phyloP scores from a whole-genome alignment of 345 rosid species.

The Linum lewisii region DNA sequence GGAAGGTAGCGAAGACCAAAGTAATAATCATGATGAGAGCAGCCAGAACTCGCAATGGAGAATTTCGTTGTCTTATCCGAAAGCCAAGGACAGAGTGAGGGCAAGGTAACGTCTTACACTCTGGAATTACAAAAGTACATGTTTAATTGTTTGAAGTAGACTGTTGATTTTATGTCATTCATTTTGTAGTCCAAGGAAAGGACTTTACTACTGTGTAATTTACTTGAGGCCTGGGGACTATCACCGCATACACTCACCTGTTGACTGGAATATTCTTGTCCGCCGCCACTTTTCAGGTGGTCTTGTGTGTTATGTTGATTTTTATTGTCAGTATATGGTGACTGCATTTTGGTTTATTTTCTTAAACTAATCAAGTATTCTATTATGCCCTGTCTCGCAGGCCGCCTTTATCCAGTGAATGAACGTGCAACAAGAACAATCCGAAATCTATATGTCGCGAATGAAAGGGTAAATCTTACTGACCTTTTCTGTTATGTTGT shows the following conservation, averaged over 20 bases:
- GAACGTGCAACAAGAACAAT: conserved; percentile 91
- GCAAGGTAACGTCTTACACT: conserved; percentile 31
- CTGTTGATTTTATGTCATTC: not conserved
- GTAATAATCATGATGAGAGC: conserved; percentile 27
- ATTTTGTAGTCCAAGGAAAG: conserved; percentile 62
- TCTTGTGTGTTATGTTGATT: not conserved
- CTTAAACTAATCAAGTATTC: not conserved
- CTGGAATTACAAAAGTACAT: not conserved
- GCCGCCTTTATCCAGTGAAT: conserved; percentile 64
- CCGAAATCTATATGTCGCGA: conserved; percentile 78
- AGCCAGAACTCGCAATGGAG: conserved; percentile 67
- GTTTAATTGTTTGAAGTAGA: not conserved
- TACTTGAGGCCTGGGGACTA: conserved; percentile 89
- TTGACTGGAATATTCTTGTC: conserved; percentile 71
- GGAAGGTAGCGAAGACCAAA: conserved; percentile 28
- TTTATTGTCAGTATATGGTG: not conserved
- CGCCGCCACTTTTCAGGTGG: conserved; percentile 93
- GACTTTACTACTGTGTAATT: conserved; percentile 91
- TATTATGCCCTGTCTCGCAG: conserved; percentile 21
- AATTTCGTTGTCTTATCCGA: conserved; percentile 79
- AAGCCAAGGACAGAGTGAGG: conserved; percentile 40
- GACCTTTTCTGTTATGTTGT: not conserved
- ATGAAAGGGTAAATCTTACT: conserved; percentile 69
- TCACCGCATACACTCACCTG: conserved; percentile 91
- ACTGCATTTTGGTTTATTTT: not conserved